Evolutionary conservation across 2,329 filamentous ascomycete genomes (phyloP), one percentile per base, ranked within the genome.

Genomic region (Teratosphaeria zuluensis): DNA sequence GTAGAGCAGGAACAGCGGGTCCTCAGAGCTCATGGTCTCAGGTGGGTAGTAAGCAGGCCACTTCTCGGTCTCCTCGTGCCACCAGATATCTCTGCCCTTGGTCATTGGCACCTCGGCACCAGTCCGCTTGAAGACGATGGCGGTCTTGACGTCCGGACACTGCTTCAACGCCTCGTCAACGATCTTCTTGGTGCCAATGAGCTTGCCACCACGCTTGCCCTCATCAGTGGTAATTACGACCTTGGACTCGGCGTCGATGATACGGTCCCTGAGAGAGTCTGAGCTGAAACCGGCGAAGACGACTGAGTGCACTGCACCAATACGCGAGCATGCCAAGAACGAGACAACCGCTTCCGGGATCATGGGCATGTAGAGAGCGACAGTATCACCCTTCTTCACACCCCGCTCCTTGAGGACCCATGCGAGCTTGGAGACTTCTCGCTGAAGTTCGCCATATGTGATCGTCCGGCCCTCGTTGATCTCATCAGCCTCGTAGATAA

Each of bases 401-500:
- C 94, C 94, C 84, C 96, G 94, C 78, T 92, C 84, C 81, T 92
- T 96, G 67, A 99, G 82, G 28, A 89, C 87, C 79, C 90, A 90
- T 52, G 94, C 88, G 16, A 90, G 85, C 75, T 84, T 88, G 70
- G 88, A 96, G 56, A 99, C 92, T 75, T 99, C 85, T 64, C 91
- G 87, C 62, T 97, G 84, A 56, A 99, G 87, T 81, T 99, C 92
- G 68, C 88, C 84, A 69, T 97, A 99, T 64, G 90, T 94, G 74
- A 99, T 87, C 65, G 82, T 92, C 66, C 92, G 90, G 71, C 94
- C 92, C 72, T 95, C 88, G 57, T 77, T 81, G 51, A 87, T 84
- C 77, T 99, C 94, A 70, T 99, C 94, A 61, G 92, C 92, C 80
- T 99, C 94, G 80, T 97, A 99, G 78, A 97, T 96, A 77, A 99